phyloP scores from a whole-genome alignment of 1,139 yeast genomes.

The Petasospora fabianii region DNA sequence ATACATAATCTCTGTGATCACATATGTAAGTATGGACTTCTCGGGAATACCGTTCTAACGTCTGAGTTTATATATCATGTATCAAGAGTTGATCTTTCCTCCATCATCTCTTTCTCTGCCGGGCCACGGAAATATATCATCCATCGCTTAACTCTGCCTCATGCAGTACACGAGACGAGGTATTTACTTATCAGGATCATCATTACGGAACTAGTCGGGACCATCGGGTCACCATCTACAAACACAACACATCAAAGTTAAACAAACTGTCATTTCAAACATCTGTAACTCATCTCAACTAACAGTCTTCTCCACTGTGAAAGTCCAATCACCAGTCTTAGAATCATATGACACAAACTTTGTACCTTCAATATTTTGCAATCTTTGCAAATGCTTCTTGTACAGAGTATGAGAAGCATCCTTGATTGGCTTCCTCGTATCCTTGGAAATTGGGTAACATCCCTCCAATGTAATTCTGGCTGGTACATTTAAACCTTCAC shows the following conservation, averaged over 20 bases:
- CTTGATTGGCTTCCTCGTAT: conserved; percentile 67
- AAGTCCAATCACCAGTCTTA: conserved; percentile 77
- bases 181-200: no score
- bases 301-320: conserved; percentile 41
- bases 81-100: no score
- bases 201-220: no score
- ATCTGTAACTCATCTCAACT: background rate
- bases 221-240: no score
- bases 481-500: conserved; percentile 81
- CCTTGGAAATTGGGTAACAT: conserved; percentile 74
- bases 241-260: background rate
- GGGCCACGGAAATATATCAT: no score
- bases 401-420: conserved; percentile 77
- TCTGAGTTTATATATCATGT: no score
- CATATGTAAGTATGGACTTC: no score
- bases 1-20: no score
- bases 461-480: conserved; percentile 71
- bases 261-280: background rate
- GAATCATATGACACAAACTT: conserved; percentile 76
- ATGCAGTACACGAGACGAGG: no score
- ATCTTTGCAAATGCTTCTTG: conserved; percentile 61
- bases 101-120: no score
- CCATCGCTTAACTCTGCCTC: no score
- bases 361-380: conserved; percentile 57
- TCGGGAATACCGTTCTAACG: no score